Percentiles rank a stretch among this genome's conserved stretches.
Evolutionary conservation across 768 basidiomycete genomes (phyloP).

Genomic region (Boletus sensibilis): DNA sequence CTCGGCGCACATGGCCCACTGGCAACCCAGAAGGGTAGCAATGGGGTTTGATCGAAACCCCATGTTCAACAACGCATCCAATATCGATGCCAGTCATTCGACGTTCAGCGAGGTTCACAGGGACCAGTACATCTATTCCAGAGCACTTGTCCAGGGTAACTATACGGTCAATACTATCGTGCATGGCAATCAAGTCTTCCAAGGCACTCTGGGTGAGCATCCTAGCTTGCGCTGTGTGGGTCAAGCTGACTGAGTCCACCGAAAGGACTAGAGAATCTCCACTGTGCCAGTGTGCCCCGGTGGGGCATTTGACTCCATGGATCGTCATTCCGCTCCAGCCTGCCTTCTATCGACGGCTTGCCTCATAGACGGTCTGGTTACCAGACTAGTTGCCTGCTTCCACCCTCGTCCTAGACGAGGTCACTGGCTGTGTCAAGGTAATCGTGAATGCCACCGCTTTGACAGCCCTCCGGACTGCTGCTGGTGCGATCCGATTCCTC

Average conservation of each 20-base stretch:
- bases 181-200: slow-evolving; percentile 21
- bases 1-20: too few species aligned
- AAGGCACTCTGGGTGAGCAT: slow-evolving; percentile 9
- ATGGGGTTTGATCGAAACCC: background rate
- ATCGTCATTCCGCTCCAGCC: slow-evolving; percentile 18
- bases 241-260: background rate
- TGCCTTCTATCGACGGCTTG: too few species aligned
- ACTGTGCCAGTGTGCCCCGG: slow-evolving; percentile 11
- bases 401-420: slow-evolving; percentile 74
- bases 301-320: slow-evolving; percentile 17
- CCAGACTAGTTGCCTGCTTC: slow-evolving; percentile 73
- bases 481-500: slow-evolving; percentile 44
- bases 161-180: slow-evolving; percentile 16
- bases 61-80: slow-evolving; percentile 22
- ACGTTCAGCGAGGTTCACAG: slow-evolving; percentile 22
- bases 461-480: slow-evolving; percentile 81
- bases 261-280: slow-evolving; percentile 15
- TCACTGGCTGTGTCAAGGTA: slow-evolving; percentile 65
- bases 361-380: too few species aligned
- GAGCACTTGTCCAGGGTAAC: slow-evolving; percentile 12
- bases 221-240: background rate
- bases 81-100: slow-evolving; percentile 22
- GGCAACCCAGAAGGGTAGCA: too few species aligned
- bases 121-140: slow-evolving; percentile 15
- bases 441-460: slow-evolving; percentile 75